Evolutionary conservation across 495 filamentous ascomycete species (phyloP).

Genomic region (Hapsidospora chrysogenum): DNA sequence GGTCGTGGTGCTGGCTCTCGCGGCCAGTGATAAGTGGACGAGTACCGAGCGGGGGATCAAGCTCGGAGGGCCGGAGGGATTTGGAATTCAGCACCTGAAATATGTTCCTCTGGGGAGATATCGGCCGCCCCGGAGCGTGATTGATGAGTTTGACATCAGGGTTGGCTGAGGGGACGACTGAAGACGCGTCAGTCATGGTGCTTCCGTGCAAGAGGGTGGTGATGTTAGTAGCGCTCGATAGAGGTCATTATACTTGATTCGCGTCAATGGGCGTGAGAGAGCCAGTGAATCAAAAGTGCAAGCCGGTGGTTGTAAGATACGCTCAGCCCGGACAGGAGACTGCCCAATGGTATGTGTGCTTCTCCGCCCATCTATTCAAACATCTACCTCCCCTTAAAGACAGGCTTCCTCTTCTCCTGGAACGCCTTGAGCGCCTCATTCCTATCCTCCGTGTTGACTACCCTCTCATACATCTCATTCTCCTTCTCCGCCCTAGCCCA

Average conservation of each 20-base stretch:
- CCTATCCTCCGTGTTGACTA: slow-evolving; percentile 70
- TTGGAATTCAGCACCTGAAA: slow-evolving; percentile 30
- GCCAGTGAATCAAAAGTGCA: too few relatives aligned
- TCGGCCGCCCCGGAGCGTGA: slow-evolving; percentile 31
- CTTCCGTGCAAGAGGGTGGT: too few relatives aligned
- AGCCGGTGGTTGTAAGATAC: too few relatives aligned
- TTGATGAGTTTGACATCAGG: slow-evolving; percentile 37
- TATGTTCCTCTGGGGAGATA: slow-evolving; percentile 31
- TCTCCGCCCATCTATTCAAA: too few relatives aligned
- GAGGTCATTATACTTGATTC: too few relatives aligned
- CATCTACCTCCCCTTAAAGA: slow-evolving; percentile 57
- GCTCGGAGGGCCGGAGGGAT: slow-evolving; percentile 34
- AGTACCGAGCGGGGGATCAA: slow-evolving; percentile 28
- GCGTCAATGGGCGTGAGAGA: too few relatives aligned
- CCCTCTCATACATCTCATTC: slow-evolving; percentile 60
- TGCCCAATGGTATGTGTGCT: too few relatives aligned
- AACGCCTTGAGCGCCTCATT: slow-evolving; percentile 78
- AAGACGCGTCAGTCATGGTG: too few relatives aligned
- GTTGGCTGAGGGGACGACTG: too few relatives aligned
- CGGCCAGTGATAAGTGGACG: slow-evolving; percentile 40
- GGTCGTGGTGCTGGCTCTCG: slow-evolving; percentile 39
- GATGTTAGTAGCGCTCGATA: too few relatives aligned
- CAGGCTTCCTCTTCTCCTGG: slow-evolving; percentile 76
- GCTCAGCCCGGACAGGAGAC: too few relatives aligned
- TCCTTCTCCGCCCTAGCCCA: slow-evolving; percentile 52